phyloP scores from a whole-genome alignment of 495 filamentous ascomycete species.

The Lepidopterella palustris region DNA sequence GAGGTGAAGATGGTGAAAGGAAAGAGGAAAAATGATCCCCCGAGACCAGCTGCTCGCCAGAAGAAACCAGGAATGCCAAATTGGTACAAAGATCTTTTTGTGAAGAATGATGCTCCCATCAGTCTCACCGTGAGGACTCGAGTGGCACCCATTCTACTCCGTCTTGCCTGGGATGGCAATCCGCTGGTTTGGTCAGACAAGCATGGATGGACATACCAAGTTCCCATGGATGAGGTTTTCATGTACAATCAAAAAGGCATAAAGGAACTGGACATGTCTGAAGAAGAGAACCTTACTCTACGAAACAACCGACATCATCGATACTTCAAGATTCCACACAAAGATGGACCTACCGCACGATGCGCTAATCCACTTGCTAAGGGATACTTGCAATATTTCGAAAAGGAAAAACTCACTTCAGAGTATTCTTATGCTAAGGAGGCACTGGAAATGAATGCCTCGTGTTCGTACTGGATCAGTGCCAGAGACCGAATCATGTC shows the following conservation, averaged over 20 bases:
- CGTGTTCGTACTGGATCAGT: constrained; percentile 98
- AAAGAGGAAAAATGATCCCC: constrained; percentile 75
- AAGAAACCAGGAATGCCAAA: constrained; percentile 91
- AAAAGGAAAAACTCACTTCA: constrained; percentile 76
- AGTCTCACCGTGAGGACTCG: constrained; percentile 80
- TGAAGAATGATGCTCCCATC: constrained; percentile 55
- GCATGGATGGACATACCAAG: constrained; percentile 85
- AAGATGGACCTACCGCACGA: constrained; percentile 79
- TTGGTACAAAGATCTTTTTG: constrained; percentile 92
- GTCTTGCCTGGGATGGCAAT: constrained; percentile 80
- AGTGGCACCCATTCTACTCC: constrained; percentile 78
- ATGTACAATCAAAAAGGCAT: constrained; percentile 66
- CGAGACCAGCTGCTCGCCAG: constrained; percentile 70
- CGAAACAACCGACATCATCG: constrained; percentile 57
- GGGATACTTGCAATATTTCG: constrained; percentile 82
- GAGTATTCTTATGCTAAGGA: constrained; percentile 87
- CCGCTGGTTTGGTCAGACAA: constrained; percentile 90
- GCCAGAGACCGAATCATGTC: constrained; percentile 84
- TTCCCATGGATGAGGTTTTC: constrained; percentile 54
- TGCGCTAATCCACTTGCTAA: constrained; percentile 86
- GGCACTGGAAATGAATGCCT: constrained; percentile 95
- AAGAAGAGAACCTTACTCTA: constrained; percentile 59
- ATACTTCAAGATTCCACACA: constrained; percentile 95
- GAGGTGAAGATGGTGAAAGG: constrained; percentile 85
- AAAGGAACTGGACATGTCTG: constrained; percentile 63